Conservation (phyloP, 2,329 filamentous ascomycete genomes). For the Apiospora koreana region DNA sequence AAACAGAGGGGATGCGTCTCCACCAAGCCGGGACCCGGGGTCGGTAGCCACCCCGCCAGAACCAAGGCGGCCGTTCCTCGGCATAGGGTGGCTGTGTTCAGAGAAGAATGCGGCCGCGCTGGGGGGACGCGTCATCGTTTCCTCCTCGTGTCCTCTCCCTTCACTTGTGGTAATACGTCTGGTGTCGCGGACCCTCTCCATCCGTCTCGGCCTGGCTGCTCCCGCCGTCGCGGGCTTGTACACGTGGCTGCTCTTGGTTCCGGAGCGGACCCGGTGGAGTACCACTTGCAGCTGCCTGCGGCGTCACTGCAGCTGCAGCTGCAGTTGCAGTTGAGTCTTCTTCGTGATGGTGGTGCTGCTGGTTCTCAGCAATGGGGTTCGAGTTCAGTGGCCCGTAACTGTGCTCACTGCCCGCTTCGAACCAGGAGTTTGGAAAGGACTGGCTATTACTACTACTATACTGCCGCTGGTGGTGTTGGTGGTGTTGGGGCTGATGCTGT, state of each 20-base stretch:
- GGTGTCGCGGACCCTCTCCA: constrained; percentile 5
- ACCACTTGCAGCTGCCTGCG: not conserved
- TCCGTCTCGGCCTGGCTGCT: not conserved
- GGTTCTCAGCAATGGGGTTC: not conserved
- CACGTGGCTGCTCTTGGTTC: not conserved
- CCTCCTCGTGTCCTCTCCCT: not conserved
- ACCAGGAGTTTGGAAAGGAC: not conserved
- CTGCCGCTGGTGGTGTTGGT: not conserved
- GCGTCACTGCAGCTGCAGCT: not conserved
- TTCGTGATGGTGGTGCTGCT: not conserved
- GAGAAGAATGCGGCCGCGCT: not conserved
- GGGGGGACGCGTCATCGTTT: not conserved
- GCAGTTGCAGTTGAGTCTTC: not conserved
- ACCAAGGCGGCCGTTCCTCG: constrained; percentile 1
- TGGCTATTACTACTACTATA: not conserved
- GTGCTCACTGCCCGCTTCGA: not conserved
- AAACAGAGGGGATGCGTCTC: not conserved
- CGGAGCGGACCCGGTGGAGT: not conserved
- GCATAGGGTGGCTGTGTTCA: not conserved
- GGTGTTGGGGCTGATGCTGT: not conserved
- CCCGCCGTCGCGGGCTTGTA: not conserved
- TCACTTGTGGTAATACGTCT: constrained; percentile 1
- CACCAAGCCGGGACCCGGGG: not conserved
- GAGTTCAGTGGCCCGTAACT: not conserved
- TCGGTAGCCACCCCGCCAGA: not conserved